Conservation (phyloP, 345 rosid species). For the Bruguiera gymnorhiza region DNA sequence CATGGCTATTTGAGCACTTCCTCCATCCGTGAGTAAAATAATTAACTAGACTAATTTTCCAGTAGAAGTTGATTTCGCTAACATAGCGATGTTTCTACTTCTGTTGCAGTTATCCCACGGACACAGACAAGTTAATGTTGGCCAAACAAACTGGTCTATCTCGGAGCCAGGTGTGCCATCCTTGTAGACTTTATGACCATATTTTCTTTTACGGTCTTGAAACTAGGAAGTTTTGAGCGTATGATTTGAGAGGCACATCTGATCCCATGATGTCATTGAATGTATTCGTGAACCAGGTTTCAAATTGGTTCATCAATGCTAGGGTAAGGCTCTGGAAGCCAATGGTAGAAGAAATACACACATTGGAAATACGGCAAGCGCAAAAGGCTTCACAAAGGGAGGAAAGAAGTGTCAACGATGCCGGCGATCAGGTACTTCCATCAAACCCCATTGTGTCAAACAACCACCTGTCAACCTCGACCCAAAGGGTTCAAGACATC, state of each 20-base stretch:
- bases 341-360: conserved; percentile 93
- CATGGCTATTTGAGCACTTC: conserved; percentile 90
- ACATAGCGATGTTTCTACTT: neutral
- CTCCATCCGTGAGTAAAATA: conserved; percentile 76
- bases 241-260: too few species aligned
- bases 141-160: conserved; percentile 92
- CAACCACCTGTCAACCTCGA: conserved; percentile 18
- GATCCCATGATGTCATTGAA: neutral
- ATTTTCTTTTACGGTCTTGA: neutral
- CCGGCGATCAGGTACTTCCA: conserved; percentile 28
- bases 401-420: conserved; percentile 36
- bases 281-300: conserved; percentile 43
- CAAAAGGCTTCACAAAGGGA: conserved; percentile 50
- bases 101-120: conserved; percentile 75
- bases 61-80: neutral
- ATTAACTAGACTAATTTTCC: neutral
- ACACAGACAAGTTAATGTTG: conserved; percentile 83
- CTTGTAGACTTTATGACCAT: neutral
- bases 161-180: conserved; percentile 65
- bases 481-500: conserved; percentile 36
- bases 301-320: conserved; percentile 95
- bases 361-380: conserved; percentile 62
- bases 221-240: neutral
- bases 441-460: conserved; percentile 10
- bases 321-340: conserved; percentile 96